These are phyloP conservation scores for Phyllosticta capitalensis DNA, from an alignment of 2,329 filamentous ascomycete genomes.

Conservation along the genomic window DNA sequence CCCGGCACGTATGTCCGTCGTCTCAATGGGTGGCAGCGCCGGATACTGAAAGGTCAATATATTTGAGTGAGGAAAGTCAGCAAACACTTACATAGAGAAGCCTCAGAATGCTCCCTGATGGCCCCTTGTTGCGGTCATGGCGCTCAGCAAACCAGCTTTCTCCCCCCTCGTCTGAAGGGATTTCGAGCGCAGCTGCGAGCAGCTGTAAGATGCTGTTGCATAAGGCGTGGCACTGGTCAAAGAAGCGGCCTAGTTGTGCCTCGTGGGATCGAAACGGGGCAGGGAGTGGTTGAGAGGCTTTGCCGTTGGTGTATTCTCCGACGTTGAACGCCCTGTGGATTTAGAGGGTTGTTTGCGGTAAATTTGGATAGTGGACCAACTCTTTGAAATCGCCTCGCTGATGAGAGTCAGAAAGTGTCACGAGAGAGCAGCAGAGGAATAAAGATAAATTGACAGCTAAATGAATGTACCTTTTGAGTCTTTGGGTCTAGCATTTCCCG, in stretches of 20 bases:
- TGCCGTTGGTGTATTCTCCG: conserved; percentile 60
- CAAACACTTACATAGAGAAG: conserved; percentile 41
- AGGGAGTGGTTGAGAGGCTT: conserved; percentile 70
- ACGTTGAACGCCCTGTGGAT: conserved; percentile 79
- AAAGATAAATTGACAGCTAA: neutral
- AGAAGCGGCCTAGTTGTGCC: conserved; percentile 55
- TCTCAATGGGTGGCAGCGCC: conserved; percentile 33
- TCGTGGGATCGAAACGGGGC: conserved; percentile 50
- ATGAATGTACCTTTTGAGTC: conserved; percentile 54
- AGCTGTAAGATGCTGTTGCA: conserved; percentile 65
- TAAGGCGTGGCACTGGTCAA: conserved; percentile 59
- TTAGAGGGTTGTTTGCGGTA: conserved; percentile 2
- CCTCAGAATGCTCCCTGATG: conserved; percentile 43
- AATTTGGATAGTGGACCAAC: conserved; percentile 35
- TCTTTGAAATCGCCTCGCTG: conserved; percentile 78
- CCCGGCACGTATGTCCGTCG: conserved; percentile 69
- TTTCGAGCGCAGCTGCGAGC: conserved; percentile 65
- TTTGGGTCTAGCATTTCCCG: conserved; percentile 79
- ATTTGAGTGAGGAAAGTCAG: neutral
- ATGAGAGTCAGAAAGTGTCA: conserved; percentile 8
- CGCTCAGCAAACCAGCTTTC: conserved; percentile 50
- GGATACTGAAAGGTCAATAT: conserved; percentile 27
- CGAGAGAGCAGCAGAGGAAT: conserved; percentile 9
- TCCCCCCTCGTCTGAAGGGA: conserved; percentile 30
- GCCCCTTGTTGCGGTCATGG: conserved; percentile 44